These are phyloP conservation scores for Tricholoma terreum DNA, from an alignment of 768 basidiomycete species.

Conservation along the genomic window DNA sequence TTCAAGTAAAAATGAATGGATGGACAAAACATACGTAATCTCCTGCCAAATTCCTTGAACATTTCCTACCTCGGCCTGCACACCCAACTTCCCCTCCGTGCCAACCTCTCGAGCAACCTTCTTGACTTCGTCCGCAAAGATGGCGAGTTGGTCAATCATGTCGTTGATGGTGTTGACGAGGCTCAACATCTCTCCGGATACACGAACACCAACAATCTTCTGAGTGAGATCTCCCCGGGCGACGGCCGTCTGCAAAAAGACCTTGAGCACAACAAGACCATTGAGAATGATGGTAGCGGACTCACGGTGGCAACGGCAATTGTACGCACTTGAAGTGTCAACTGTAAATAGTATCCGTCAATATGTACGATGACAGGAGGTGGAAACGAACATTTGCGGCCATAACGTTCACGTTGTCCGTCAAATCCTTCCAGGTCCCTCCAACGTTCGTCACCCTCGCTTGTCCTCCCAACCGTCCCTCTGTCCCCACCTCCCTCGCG, in stretches of 20 bases:
- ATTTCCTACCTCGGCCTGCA: slow-evolving; percentile 94
- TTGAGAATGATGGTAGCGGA: neutral
- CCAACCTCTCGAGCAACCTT: slow-evolving; percentile 87
- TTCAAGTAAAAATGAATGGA: slow-evolving; percentile 51
- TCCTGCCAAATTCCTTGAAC: slow-evolving; percentile 99
- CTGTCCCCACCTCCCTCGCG: slow-evolving; percentile 95
- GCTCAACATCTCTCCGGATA: slow-evolving; percentile 94
- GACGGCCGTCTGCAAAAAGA: slow-evolving; percentile 64
- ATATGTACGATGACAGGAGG: neutral
- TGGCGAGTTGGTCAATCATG: slow-evolving; percentile 60
- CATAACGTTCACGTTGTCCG: slow-evolving; percentile 96
- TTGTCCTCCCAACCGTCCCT: slow-evolving; percentile 92
- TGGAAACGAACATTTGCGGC: slow-evolving; percentile 67
- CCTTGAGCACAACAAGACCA: neutral
- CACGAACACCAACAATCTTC: slow-evolving; percentile 90
- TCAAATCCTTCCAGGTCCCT: slow-evolving; percentile 96
- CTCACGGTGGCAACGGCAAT: neutral
- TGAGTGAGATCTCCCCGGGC: slow-evolving; percentile 90
- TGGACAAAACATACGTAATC: slow-evolving; percentile 51
- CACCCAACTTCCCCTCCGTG: slow-evolving; percentile 53
- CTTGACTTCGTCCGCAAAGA: slow-evolving; percentile 67
- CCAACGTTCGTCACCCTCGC: slow-evolving; percentile 92
- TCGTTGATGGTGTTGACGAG: slow-evolving; percentile 97
- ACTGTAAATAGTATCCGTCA: slow-evolving; percentile 34
- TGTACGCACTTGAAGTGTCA: slow-evolving; percentile 51